Evolutionary conservation across 2,329 filamentous ascomycete species (phyloP).

Genomic region (Venturia pyrina): DNA sequence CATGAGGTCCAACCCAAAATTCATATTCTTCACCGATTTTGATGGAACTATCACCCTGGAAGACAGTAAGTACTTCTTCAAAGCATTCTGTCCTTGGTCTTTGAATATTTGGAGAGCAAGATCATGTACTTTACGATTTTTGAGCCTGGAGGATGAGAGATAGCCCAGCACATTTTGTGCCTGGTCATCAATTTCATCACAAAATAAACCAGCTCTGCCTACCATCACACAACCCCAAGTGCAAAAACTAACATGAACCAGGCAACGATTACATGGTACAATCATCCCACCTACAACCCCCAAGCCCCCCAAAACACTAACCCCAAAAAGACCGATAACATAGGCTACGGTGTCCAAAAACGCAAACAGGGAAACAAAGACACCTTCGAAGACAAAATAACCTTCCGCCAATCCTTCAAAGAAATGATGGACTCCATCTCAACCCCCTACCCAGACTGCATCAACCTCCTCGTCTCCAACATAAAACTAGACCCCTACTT

Average conservation of each 20-base stretch:
- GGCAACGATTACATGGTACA: slow-evolving; percentile 56
- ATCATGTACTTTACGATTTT: neutral
- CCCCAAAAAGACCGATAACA: slow-evolving; percentile 66
- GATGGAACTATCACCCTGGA: slow-evolving; percentile 86
- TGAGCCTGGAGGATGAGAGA: neutral
- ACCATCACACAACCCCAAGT: too few species aligned
- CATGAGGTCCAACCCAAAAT: slow-evolving; percentile 57
- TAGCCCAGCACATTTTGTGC: too few species aligned
- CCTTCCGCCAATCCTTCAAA: slow-evolving; percentile 78
- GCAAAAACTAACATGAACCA: slow-evolving; percentile 17
- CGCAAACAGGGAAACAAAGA: slow-evolving; percentile 66
- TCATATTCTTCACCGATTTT: slow-evolving; percentile 98
- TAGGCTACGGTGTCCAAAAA: slow-evolving; percentile 67
- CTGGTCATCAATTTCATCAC: too few species aligned
- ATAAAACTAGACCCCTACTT: slow-evolving; percentile 86
- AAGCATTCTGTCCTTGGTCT: slow-evolving; percentile 12
- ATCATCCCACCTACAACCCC: slow-evolving; percentile 22
- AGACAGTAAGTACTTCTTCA: slow-evolving; percentile 42
- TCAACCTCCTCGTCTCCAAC: slow-evolving; percentile 66
- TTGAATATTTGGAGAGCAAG: too few species aligned
- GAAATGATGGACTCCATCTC: slow-evolving; percentile 86
- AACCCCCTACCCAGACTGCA: slow-evolving; percentile 71
- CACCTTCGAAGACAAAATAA: slow-evolving; percentile 58
- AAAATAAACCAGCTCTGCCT: too few species aligned
- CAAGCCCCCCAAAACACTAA: slow-evolving; percentile 44